Base-by-base conservation (phyloP, 495 filamentous ascomycete genomes). In the Neurospora tetraspora region DNA sequence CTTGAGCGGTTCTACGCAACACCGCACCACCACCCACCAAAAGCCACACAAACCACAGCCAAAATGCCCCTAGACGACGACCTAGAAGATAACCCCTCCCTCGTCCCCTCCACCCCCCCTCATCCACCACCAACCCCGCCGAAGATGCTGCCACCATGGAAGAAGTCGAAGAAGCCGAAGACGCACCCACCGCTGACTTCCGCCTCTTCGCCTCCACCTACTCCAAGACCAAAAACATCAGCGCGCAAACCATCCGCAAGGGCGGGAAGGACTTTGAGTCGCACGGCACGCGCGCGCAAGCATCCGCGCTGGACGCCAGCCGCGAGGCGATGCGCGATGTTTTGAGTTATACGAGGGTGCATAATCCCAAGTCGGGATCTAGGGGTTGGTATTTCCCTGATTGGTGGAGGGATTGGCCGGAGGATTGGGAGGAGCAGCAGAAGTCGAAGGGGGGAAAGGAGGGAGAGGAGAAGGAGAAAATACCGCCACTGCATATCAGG, bases 221-320 rank as follows among this genome's bases (percentile, higher is more conserved):
- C 74, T 80, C 85, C 34, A 81, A 82, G 71, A 81, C 79, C 59
- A 72, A 74, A 20, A 73, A 81, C 70, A 77, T 85, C 18, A 81
- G 81, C 8, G 81, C 83, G 31, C 83, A 83, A 78, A 79, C 82
- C 5, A 81, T 86, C 70, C 83, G 85, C 23, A 80, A 79, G 47
- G 96, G 96, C 69, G 92, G 96, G 78, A 99, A 99, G 80, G 96
- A 99, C 84, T 99, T 98, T 80, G 96, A 98, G 81, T 88, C 92
- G 16, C 93, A 98, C 80, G 93, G 91, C 72, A 98, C 96, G 16
- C 83, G 88, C 65, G 88, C 91, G 71, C 96, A 99, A 81, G 88
- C 89, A 74, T 82, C 86, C 70, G 86, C 90, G 34, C 91, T 99
- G 68, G 88, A 89, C 74, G 89, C 91, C 31, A 95, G 93, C 37